These are phyloP conservation scores for Scenedesmus sp. DNA, from an alignment of 163 green algal species.

Conservation along the genomic window DNA sequence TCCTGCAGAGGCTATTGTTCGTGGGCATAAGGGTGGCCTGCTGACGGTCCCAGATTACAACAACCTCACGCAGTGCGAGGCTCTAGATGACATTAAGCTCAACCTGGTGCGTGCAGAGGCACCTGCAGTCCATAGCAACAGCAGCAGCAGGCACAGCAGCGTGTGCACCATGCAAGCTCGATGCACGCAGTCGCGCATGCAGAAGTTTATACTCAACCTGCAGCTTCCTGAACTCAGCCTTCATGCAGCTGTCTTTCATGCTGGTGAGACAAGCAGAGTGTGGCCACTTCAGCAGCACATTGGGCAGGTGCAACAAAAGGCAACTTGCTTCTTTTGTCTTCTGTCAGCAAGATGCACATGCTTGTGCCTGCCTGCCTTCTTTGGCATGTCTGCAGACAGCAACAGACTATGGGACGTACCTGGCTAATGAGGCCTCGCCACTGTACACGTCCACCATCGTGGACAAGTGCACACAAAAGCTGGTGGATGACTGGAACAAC, in stretches of 20 bases:
- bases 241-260: not conserved
- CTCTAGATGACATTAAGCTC: conserved; percentile 98
- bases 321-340: too few species aligned
- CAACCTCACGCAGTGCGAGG: conserved; percentile 98
- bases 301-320: not conserved
- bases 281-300: not conserved
- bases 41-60: conserved; percentile 96
- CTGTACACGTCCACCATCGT: conserved; percentile 96
- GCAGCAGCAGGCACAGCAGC: not conserved
- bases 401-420: conserved; percentile 92
- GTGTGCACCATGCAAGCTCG: not conserved
- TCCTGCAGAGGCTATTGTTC: conserved; percentile 90
- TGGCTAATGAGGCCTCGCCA: conserved; percentile 92
- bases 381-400: conserved; percentile 70
- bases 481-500: conserved; percentile 96
- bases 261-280: not conserved
- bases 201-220: not conserved
- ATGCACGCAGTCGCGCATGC: not conserved
- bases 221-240: not conserved
- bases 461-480: conserved; percentile 96
- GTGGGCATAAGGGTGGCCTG: conserved; percentile 92
- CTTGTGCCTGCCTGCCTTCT: too few species aligned
- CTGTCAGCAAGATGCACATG: too few species aligned
- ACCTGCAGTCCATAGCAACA: not conserved
- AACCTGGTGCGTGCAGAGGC: conserved; percentile 83